These are phyloP conservation scores for Polyporus arcularius DNA, from an alignment of 768 basidiomycete species.

Conservation along the genomic window DNA sequence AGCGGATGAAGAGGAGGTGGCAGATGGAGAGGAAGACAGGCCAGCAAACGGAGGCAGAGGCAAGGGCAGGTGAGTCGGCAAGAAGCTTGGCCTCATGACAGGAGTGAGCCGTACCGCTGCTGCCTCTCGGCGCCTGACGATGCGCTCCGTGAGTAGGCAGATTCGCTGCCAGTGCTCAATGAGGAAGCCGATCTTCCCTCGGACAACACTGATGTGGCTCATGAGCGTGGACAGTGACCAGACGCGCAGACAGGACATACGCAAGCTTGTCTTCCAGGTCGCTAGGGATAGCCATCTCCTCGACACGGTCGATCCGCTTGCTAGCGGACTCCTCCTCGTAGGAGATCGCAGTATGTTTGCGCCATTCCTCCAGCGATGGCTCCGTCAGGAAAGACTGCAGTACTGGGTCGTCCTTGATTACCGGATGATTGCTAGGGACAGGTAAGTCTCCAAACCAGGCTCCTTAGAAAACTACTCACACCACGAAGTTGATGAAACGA, in stretches of 20 bases:
- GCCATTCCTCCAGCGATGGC: conserved; percentile 83
- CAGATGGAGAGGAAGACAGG: conserved; percentile 18
- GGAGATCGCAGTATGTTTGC: conserved; percentile 73
- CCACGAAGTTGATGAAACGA: conserved; percentile 76
- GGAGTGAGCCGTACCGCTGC: conserved; percentile 79
- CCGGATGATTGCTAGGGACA: conserved; percentile 76
- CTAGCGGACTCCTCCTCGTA: conserved; percentile 87
- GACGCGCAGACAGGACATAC: conserved; percentile 37
- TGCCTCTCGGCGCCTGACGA: conserved; percentile 88
- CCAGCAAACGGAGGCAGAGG: conserved; percentile 40
- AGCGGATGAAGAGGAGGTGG: conserved; percentile 29
- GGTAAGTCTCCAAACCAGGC: conserved; percentile 8
- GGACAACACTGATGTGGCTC: conserved; percentile 57
- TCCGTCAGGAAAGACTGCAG: conserved; percentile 82
- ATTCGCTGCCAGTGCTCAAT: conserved; percentile 94
- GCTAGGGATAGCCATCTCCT: conserved; percentile 92
- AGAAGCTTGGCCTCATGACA: conserved; percentile 57
- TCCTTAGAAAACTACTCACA: conserved; percentile 45
- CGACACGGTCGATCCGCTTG: conserved; percentile 75
- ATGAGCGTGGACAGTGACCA: conserved; percentile 3
- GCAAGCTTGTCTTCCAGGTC: conserved; percentile 90
- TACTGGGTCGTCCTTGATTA: conserved; percentile 85
- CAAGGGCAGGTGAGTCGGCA: conserved; percentile 71
- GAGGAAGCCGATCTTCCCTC: conserved; percentile 69
- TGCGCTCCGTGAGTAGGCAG: conserved; percentile 82